These are phyloP conservation scores for Isatis lusitanica DNA, from an alignment of 441 rosid species.

Conservation along the genomic window DNA sequence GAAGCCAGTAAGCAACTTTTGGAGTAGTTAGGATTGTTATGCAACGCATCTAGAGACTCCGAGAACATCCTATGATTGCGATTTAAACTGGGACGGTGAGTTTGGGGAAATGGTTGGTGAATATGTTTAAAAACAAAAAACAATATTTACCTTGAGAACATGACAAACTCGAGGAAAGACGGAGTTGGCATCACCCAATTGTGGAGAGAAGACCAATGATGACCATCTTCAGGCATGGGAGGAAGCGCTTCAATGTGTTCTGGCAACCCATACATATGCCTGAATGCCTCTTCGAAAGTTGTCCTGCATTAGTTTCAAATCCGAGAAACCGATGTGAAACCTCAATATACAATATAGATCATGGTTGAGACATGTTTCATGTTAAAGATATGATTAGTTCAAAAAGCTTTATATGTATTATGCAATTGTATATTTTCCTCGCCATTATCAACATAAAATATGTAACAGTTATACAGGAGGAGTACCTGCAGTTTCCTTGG, in stretches of 20 bases:
- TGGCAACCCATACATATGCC: slow-evolving; percentile 79
- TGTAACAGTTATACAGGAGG: slow-evolving; percentile 16
- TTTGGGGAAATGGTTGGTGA: slow-evolving; percentile 6
- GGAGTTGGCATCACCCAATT: slow-evolving; percentile 99
- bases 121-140: neutral
- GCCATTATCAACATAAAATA: slow-evolving; percentile 4
- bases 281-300: slow-evolving; percentile 76
- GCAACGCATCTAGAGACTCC: slow-evolving; percentile 85
- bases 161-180: slow-evolving; percentile 84
- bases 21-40: slow-evolving; percentile 48
- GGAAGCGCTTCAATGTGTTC: slow-evolving; percentile 76
- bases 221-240: slow-evolving; percentile 94
- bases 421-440: neutral
- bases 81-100: neutral
- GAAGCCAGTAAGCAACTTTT: slow-evolving; percentile 66
- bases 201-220: slow-evolving; percentile 90
- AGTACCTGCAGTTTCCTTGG: slow-evolving; percentile 91
- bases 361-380: neutral
- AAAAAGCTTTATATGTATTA: neutral
- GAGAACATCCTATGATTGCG: slow-evolving; percentile 74
- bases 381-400: neutral
- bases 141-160: slow-evolving; percentile 76
- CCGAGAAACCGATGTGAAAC: neutral
- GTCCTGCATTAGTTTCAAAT: slow-evolving; percentile 53
- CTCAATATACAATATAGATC: neutral